Evolutionary conservation across 257 asterid species (phyloP).

Genomic region (Euphrasia confusa): DNA sequence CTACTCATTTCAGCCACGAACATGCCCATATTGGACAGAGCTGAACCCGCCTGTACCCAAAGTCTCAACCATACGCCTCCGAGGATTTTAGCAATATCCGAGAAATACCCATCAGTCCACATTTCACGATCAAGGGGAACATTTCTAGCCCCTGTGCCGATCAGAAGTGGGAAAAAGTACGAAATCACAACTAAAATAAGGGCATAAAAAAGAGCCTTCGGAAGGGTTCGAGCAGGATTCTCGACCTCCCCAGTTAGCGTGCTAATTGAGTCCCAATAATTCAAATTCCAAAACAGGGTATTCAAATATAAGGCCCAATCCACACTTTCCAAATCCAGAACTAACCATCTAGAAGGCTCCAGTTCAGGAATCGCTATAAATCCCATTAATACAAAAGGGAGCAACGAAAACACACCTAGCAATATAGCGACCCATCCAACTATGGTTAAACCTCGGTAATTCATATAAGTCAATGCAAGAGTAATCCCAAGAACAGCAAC

Average conservation of each 20-base stretch:
- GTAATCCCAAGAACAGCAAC: neutral
- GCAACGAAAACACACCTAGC: neutral
- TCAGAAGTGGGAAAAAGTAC: conserved; percentile 1
- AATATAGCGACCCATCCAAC: conserved; percentile 1
- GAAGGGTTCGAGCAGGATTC: neutral
- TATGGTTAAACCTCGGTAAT: conserved; percentile 2
- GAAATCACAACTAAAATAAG: neutral
- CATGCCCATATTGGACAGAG: neutral
- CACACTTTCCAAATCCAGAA: neutral
- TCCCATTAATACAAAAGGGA: neutral
- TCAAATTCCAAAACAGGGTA: neutral
- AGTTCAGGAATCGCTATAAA: neutral
- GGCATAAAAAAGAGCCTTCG: neutral
- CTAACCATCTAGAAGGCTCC: neutral
- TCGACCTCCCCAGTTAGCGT: neutral
- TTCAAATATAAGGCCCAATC: neutral
- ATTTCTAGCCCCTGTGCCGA: neutral
- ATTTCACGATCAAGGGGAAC: neutral
- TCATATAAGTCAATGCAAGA: neutral
- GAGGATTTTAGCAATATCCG: neutral
- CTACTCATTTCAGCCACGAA: conserved; percentile 1
- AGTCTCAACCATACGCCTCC: conserved; percentile 1
- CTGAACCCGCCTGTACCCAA: neutral
- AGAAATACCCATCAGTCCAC: neutral
- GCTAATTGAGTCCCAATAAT: neutral